Conservation (phyloP, 768 basidiomycete species). For the Artomyces pyxidatus region DNA sequence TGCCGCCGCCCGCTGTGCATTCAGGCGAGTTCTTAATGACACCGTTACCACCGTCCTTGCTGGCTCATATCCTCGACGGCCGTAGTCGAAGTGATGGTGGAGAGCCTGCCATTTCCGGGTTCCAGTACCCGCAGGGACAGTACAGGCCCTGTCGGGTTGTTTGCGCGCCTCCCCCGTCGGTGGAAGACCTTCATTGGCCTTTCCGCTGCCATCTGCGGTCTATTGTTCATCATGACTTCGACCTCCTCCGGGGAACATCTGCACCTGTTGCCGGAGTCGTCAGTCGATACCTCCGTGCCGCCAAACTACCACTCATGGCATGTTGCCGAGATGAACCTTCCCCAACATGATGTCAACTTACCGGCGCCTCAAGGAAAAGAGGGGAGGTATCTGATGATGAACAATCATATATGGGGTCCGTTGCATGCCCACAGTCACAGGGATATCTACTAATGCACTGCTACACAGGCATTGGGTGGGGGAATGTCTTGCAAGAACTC, state of each 20-base stretch:
- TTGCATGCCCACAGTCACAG: not conserved
- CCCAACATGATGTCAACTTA: constrained; percentile 6
- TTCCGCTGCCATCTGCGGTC: not conserved
- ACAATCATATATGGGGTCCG: constrained; percentile 9
- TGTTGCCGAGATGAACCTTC: constrained; percentile 3
- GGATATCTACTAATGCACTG: not conserved
- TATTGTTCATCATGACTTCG: not conserved
- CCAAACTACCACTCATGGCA: constrained; percentile 8
- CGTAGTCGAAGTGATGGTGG: no score
- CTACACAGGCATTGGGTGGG: constrained; percentile 44
- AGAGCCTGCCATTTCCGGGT: no score
- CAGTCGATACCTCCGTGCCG: not conserved
- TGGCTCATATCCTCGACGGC: no score
- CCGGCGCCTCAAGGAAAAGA: constrained; percentile 12
- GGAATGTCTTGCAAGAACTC: constrained; percentile 54
- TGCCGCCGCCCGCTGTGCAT: no score
- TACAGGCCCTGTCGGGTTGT: no score
- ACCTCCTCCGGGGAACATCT: not conserved
- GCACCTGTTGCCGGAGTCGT: not conserved
- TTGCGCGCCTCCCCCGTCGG: not conserved
- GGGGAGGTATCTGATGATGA: constrained; percentile 11
- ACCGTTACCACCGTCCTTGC: no score
- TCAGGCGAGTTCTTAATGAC: no score
- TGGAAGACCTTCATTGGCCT: not conserved
- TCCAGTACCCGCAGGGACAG: no score